These are phyloP conservation scores for Thielaviopsis euricoi DNA, from an alignment of 2,329 filamentous ascomycete species.

Conservation along the genomic window DNA sequence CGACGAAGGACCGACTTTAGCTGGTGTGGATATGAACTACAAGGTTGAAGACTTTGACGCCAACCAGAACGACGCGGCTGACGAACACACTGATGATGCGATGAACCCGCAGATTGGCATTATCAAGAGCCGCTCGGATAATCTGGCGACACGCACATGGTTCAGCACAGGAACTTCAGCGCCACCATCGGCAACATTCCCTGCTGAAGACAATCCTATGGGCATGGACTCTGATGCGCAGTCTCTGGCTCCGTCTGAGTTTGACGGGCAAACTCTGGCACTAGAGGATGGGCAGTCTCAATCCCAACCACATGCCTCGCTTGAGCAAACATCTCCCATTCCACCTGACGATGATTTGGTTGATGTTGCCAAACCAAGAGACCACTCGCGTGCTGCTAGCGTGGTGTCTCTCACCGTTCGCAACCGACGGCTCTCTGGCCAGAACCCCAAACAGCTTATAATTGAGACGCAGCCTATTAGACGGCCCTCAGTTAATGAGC, in stretches of 20 bases:
- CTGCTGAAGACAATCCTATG: neutral
- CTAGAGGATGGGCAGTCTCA: neutral
- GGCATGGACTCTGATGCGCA: neutral
- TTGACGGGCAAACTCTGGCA: neutral
- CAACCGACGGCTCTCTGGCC: conserved; percentile 62
- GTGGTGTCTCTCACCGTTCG: conserved; percentile 37
- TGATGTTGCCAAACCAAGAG: neutral
- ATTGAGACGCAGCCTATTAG: conserved; percentile 49
- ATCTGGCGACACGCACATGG: conserved; percentile 7
- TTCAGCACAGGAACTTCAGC: conserved; percentile 9
- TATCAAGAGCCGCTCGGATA: neutral
- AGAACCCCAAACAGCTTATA: conserved; percentile 67
- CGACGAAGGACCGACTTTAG: conserved; percentile 62
- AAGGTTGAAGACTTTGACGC: conserved; percentile 58
- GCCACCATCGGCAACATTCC: conserved; percentile 6
- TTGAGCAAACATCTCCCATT: neutral
- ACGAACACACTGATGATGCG: neutral
- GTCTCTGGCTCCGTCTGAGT: neutral
- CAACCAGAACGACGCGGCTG: conserved; percentile 28
- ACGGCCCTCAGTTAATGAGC: conserved; percentile 13
- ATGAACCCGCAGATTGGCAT: neutral
- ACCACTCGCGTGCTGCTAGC: conserved; percentile 5
- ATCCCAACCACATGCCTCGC: neutral
- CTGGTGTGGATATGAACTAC: conserved; percentile 77
- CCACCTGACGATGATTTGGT: conserved; percentile 1